Base-by-base conservation (phyloP, 257 asterid species). In the Eucommia ulmoides region DNA sequence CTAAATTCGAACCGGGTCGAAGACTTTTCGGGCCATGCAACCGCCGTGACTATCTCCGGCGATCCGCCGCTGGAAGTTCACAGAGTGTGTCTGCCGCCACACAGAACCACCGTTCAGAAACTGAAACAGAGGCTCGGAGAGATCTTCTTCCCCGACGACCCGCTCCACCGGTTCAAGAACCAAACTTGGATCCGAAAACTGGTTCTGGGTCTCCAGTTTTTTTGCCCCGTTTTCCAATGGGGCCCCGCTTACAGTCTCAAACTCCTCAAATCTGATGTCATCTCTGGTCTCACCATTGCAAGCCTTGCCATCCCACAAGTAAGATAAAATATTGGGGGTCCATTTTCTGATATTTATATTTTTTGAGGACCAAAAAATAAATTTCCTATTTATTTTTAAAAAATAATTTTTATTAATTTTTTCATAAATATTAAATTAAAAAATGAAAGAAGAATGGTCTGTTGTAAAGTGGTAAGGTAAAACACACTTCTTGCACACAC, bases 271-370 rank as follows among this genome's bases (percentile, higher is more conserved):
- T 83, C 94, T 17, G 94, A 88, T 58, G 53, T 83, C 20, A 61
- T 88, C 52, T 75, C 97, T 2, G 94, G 97, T 4, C 78, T 88
- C 33, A 88, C 97, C 5, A 83, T 88, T 35, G 94, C 94, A 1
- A 88, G 97, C 57, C 83, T 88, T 7, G 83, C 94, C 4, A 88
- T 88, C 41, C 97, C 97, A n/a, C 93, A 84, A 85, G 94, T 29
- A 12, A 29, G 7, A n/a, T n/a, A n/a, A n/a, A n/a, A n/a, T n/a
- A n/a, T n/a, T n/a, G n/a, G n/a, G n/a, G n/a, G n/a, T n/a, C n/a
- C n/a, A n/a, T n/a, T n/a, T n/a, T n/a, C n/a, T n/a, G n/a, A n/a
- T n/a, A n/a, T n/a, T n/a, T n/a, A n/a, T n/a, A n/a, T n/a, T n/a
- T n/a, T n/a, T n/a, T n/a, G n/a, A n/a, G n/a, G n/a, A n/a, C n/a